Evolutionary conservation across 225 moss, liverwort and hornwort species (phyloP).

Genomic region (Sphagnum tenellum): DNA sequence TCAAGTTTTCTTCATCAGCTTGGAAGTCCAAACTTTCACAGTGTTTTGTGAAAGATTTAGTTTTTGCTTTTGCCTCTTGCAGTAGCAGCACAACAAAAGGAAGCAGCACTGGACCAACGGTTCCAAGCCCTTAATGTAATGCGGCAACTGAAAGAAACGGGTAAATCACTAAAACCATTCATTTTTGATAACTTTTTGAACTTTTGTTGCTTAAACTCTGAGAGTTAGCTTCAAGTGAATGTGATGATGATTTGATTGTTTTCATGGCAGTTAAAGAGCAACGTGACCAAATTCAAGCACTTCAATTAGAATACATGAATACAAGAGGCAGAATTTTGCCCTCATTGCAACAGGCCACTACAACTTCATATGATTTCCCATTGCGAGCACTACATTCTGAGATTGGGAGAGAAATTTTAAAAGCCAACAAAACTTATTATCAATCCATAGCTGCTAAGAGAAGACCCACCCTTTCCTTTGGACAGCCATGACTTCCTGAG

Average conservation of each 20-base stretch:
- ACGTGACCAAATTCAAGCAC: conserved; percentile 4
- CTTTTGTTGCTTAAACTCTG: neutral
- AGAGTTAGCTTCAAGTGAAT: neutral
- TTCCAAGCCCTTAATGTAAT: conserved; percentile 21
- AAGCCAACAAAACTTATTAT: conserved; percentile 4
- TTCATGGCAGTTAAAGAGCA: conserved; percentile 8
- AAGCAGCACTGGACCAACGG: conserved; percentile 20
- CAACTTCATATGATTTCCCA: conserved; percentile 5
- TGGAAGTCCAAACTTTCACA: neutral
- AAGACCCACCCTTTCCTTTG: neutral
- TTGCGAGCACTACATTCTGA: conserved; percentile 6
- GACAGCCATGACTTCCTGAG: neutral
- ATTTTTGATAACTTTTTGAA: neutral
- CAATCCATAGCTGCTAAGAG: conserved; percentile 1
- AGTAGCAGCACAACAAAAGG: conserved; percentile 28
- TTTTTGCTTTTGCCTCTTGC: neutral
- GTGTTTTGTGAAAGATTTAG: neutral
- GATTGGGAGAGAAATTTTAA: conserved; percentile 6
- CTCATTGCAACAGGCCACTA: conserved; percentile 1
- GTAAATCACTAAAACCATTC: conserved; percentile 4
- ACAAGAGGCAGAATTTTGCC: conserved; percentile 6
- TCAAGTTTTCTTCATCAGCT: neutral
- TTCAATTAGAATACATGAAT: neutral
- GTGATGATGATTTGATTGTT: neutral
- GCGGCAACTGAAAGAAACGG: conserved; percentile 19